Percentiles rank a stretch among this genome's conserved stretches.
These are phyloP conservation scores for Candolleomyces efflorescens DNA, from an alignment of 768 basidiomycete species.

Conservation along the genomic window DNA sequence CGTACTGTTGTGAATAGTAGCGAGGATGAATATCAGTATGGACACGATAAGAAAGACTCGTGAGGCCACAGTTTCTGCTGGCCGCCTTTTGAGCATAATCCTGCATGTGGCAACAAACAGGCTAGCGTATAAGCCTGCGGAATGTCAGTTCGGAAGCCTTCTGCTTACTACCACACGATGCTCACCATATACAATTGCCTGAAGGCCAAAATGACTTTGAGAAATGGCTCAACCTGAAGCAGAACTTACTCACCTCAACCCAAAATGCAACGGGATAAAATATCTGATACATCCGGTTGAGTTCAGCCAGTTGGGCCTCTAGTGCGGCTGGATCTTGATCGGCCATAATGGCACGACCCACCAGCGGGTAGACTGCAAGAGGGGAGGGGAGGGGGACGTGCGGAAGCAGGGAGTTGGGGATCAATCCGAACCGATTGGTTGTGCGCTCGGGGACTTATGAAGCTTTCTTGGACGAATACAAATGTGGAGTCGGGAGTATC, in stretches of 20 bases:
- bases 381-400: not conserved
- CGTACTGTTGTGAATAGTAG: slow-evolving; percentile 4
- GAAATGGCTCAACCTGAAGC: not conserved
- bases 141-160: not conserved
- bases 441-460: not conserved
- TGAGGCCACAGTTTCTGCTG: slow-evolving; percentile 5
- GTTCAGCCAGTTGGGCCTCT: not conserved
- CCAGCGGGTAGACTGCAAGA: not conserved
- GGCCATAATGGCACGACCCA: not conserved
- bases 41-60: slow-evolving; percentile 6
- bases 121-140: slow-evolving; percentile 1
- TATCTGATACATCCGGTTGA: slow-evolving; percentile 2
- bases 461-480: not conserved
- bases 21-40: slow-evolving; percentile 5
- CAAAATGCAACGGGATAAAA: slow-evolving; percentile 7
- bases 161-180: not conserved
- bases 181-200: slow-evolving; percentile 5
- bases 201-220: not conserved
- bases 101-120: slow-evolving; percentile 1
- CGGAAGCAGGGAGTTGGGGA: not conserved
- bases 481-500: not conserved
- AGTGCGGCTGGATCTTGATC: not conserved
- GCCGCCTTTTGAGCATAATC: slow-evolving; percentile 4
- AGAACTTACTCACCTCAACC: slow-evolving; percentile 3
- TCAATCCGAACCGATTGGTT: not conserved